phyloP scores from a whole-genome alignment of 805 yeast genomes.

The Lipomyces spencermartinsiae region DNA sequence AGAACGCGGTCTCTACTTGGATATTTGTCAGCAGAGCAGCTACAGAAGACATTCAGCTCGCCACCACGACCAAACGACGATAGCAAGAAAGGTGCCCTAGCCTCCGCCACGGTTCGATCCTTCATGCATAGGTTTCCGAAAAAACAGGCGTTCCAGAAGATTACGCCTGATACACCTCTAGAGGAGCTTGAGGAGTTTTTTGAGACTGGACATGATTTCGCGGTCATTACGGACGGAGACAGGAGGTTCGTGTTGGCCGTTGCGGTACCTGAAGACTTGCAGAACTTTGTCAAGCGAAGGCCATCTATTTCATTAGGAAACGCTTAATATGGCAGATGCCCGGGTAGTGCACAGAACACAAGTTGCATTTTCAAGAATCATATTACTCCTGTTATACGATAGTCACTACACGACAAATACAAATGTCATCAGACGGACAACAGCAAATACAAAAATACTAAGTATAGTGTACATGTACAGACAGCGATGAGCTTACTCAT shows the following conservation, averaged over 20 bases:
- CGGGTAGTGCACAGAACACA: not conserved
- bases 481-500: not conserved
- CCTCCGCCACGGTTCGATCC: slow-evolving; percentile 20
- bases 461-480: not conserved
- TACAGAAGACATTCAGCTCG: slow-evolving; percentile 44
- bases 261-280: slow-evolving; percentile 59
- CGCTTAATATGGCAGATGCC: not conserved
- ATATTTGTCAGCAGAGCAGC: slow-evolving; percentile 53
- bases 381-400: not conserved
- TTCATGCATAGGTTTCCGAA: slow-evolving; percentile 42
- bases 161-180: slow-evolving; percentile 62
- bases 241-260: slow-evolving; percentile 64
- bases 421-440: not conserved
- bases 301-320: slow-evolving; percentile 43
- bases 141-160: slow-evolving; percentile 47
- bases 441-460: not conserved
- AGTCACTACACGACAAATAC: not conserved
- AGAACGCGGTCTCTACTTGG: slow-evolving; percentile 58
- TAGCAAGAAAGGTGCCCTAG: slow-evolving; percentile 31
- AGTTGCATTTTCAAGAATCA: not conserved
- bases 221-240: slow-evolving; percentile 60
- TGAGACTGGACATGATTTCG: slow-evolving; percentile 56
- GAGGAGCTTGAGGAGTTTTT: slow-evolving; percentile 61
- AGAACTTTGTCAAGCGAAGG: slow-evolving; percentile 52
- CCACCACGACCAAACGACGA: slow-evolving; percentile 39